Evolutionary conservation across 176 grass and related monocot species (phyloP).

Genomic region (Poa annua): DNA sequence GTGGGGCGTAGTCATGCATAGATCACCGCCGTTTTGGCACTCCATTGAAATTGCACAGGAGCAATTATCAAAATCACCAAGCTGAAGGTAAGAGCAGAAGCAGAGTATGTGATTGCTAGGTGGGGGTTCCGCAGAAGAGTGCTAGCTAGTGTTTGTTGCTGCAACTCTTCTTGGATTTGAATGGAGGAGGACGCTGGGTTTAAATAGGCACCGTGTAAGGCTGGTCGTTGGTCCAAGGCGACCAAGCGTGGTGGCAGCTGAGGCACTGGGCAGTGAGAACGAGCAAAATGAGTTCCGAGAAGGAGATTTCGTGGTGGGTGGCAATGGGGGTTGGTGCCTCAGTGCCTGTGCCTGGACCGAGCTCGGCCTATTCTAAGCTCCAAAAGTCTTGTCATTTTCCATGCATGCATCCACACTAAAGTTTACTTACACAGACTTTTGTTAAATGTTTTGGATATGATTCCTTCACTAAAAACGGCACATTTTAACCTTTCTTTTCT

Average conservation of each 20-base stretch:
- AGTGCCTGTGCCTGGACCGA: not conserved
- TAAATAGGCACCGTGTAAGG: not conserved
- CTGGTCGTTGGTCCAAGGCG: not conserved
- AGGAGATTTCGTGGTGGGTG: not conserved
- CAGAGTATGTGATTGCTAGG: not conserved
- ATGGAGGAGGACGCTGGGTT: not conserved
- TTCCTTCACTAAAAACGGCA: not conserved
- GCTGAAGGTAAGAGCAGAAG: not conserved
- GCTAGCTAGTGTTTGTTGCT: not conserved
- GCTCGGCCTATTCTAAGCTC: not conserved
- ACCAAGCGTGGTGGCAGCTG: not conserved
- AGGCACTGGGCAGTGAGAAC: not conserved
- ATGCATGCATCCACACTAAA: not conserved
- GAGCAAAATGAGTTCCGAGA: not conserved
- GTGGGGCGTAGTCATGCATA: not conserved
- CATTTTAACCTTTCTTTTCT: not conserved
- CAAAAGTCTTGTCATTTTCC: not conserved
- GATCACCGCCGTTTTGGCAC: not conserved
- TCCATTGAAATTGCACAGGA: not conserved
- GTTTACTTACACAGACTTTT: not conserved
- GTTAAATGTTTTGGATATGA: not conserved
- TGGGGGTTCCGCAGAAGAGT: not conserved
- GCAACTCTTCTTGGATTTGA: not conserved
- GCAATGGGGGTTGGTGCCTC: not conserved
- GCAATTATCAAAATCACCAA: not conserved